Evolutionary conservation across 495 filamentous ascomycete species (phyloP).

Genomic region (Lepraria neglecta): DNA sequence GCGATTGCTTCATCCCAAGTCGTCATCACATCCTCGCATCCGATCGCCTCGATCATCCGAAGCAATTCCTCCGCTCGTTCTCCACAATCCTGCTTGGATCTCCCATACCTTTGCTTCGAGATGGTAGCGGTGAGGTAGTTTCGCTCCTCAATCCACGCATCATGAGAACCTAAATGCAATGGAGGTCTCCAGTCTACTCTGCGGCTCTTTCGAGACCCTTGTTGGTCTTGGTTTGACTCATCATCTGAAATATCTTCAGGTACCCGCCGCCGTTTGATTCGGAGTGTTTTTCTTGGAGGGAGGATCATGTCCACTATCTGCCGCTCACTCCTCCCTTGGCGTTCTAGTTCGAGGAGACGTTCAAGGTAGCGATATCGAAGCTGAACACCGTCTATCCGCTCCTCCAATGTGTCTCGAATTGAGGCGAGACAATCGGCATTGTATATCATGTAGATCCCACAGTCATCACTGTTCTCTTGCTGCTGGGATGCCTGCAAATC

Average conservation of each 20-base stretch:
- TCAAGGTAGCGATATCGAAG: constrained; percentile 13
- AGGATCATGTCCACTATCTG: constrained; percentile 11
- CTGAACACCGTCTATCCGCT: constrained; percentile 11
- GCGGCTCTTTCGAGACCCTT: background rate
- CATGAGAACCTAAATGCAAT: constrained; percentile 11
- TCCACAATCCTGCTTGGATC: background rate
- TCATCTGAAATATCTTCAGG: background rate
- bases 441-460: constrained; percentile 12
- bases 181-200: constrained; percentile 1
- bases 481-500: constrained; percentile 11
- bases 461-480: constrained; percentile 2
- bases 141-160: constrained; percentile 16
- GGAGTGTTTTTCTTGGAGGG: background rate
- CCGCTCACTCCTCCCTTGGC: constrained; percentile 17
- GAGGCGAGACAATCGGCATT: constrained; percentile 13
- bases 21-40: too few species aligned
- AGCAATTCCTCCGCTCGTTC: background rate
- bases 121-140: background rate
- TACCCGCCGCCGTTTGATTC: background rate
- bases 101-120: background rate
- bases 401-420: background rate
- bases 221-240: background rate
- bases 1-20: background rate
- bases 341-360: constrained; percentile 14
- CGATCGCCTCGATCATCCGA: background rate